These are phyloP conservation scores for Lentinus brumalis DNA, from an alignment of 768 basidiomycete species.

Conservation along the genomic window DNA sequence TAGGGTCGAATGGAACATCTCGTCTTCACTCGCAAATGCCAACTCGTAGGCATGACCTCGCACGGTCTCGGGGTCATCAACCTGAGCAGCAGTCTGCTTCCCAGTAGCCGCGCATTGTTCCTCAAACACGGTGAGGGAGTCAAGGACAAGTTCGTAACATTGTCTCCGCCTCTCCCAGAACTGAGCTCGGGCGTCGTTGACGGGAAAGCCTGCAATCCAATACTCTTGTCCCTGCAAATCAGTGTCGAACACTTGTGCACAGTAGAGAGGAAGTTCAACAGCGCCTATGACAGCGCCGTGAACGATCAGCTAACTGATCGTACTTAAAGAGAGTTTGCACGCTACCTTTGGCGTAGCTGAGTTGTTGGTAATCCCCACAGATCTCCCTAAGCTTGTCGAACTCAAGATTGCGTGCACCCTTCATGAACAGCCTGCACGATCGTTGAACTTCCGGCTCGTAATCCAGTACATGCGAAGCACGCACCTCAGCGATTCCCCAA, in stretches of 20 bases:
- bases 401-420: constrained; percentile 83
- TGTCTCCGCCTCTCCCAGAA: constrained; percentile 62
- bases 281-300: constrained; percentile 53
- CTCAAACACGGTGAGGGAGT: constrained; percentile 81
- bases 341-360: constrained; percentile 80
- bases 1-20: constrained; percentile 90
- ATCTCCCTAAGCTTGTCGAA: constrained; percentile 85
- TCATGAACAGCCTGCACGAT: constrained; percentile 72
- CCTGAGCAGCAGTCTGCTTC: constrained; percentile 35
- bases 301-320: background rate
- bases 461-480: constrained; percentile 3
- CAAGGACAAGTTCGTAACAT: constrained; percentile 84
- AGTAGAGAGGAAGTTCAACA: constrained; percentile 81
- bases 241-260: constrained; percentile 77
- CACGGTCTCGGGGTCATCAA: constrained; percentile 63
- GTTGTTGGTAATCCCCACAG: constrained; percentile 83
- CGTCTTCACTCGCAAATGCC: constrained; percentile 82
- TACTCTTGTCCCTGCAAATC: constrained; percentile 75
- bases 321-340: background rate
- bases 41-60: constrained; percentile 84
- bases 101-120: constrained; percentile 41
- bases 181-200: constrained; percentile 52
- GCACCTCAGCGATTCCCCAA: constrained; percentile 87
- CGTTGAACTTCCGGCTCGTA: background rate
- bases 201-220: constrained; percentile 65